A percentile compares a stretch with the other conserved stretches of the same genome.
These are phyloP conservation scores for Ophiocordyceps camponoti-floridani DNA, from an alignment of 2,329 filamentous ascomycete species.

Conservation along the genomic window DNA sequence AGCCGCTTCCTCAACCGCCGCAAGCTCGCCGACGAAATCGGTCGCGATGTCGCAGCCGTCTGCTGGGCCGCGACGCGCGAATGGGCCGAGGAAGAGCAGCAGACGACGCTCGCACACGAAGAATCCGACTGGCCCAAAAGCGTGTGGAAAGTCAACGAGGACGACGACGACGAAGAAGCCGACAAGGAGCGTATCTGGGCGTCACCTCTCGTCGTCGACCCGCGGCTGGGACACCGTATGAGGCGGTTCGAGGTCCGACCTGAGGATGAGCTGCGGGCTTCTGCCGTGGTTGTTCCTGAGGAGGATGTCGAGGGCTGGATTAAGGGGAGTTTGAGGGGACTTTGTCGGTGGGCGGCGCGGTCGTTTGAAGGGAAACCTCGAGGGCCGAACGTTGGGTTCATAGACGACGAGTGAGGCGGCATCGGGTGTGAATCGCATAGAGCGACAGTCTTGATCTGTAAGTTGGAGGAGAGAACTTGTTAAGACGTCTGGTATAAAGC, in stretches of 20 bases:
- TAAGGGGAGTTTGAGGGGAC: conserved; percentile 36
- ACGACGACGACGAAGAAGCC: conserved; percentile 18
- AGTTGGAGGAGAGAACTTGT: neutral
- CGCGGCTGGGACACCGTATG: conserved; percentile 64
- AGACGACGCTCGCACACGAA: conserved; percentile 47
- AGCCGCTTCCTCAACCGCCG: conserved; percentile 79
- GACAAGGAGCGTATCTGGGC: conserved; percentile 56
- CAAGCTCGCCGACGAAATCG: conserved; percentile 69
- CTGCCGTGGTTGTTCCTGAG: conserved; percentile 42
- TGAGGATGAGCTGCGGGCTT: conserved; percentile 52
- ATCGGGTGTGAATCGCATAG: neutral
- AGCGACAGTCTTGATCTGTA: neutral
- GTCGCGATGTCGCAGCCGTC: conserved; percentile 70
- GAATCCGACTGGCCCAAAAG: conserved; percentile 74
- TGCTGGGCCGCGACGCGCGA: conserved; percentile 47
- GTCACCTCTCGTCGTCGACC: conserved; percentile 56
- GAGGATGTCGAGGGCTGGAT: conserved; percentile 55
- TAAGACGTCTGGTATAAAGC: too few relatives aligned
- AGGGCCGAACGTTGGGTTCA: conserved; percentile 20
- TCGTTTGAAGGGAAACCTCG: conserved; percentile 21
- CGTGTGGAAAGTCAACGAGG: conserved; percentile 37
- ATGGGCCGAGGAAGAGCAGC: conserved; percentile 23
- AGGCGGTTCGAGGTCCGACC: conserved; percentile 51
- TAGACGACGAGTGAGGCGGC: conserved; percentile 15
- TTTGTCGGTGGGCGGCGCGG: conserved; percentile 32